Evolutionary conservation across 139 green algal species (phyloP), one percentile per base, ranked within the genome.

Genomic region (Tetradesmus lagerheimii): DNA sequence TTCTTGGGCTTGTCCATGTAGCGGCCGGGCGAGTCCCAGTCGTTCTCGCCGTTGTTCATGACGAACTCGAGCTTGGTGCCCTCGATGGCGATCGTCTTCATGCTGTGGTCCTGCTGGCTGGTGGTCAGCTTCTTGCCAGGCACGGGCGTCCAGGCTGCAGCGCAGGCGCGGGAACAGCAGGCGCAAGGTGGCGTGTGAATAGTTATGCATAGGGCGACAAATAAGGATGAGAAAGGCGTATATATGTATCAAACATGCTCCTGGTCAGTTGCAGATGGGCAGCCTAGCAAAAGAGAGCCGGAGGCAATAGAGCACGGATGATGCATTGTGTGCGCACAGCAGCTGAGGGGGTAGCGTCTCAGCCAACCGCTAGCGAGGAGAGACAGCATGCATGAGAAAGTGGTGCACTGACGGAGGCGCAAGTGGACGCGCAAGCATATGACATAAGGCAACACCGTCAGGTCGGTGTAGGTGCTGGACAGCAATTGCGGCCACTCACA

Each of bases 1-100:
- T 91, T 91, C 8, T 67, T 79, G 53, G 87, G 87, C 47, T 77
- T 87, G 53, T 91, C 87, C 9, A 37, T 87, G 62, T 83, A 91
- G 37, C 79, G 80, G 14, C 87, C 87, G 0, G 87, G 87, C 8
- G 39, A 78, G 87, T 91, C 87, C 87, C 87, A 91, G 29, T 91
- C 79, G 27, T 87, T 87, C 34, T 91, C 53, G 11, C 87, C 79
- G 57, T 91, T 86, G 29, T 67, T 91, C 78, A 89, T 76, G 39
- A 89, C 85, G 75, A 89, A 89, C 43, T 89, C 85, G 29, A 89
- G 18, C 45, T 57, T 77, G 27, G n/a, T 75, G 71, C 85, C 85
- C 29, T 83, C 41, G 2, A 83, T 66, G 35, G 8, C 47, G 47
- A 89, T 89, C 0, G 43, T 83, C 85, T 89, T 89, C 4, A 20